These are phyloP conservation scores for Citrus glauca DNA, from an alignment of 345 rosid species.

Conservation along the genomic window DNA sequence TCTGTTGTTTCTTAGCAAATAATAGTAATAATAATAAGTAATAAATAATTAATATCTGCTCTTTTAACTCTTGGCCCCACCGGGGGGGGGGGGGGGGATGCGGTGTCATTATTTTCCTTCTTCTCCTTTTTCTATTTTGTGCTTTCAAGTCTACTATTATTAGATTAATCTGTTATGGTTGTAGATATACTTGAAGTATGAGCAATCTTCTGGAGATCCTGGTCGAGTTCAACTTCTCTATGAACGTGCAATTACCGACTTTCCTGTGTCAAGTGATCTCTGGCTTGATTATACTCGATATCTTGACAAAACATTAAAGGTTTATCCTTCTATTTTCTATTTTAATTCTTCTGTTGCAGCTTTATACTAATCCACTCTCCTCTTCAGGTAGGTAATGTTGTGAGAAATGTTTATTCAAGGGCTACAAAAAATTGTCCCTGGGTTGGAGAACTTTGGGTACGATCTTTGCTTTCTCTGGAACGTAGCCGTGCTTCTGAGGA, in stretches of 20 bases:
- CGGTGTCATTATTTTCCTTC: too few species aligned
- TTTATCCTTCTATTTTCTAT: slow-evolving; percentile 18
- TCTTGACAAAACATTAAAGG: slow-evolving; percentile 90
- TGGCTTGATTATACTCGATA: slow-evolving; percentile 81
- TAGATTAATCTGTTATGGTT: slow-evolving; percentile 15
- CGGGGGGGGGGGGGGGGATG: too few species aligned
- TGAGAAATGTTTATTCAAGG: slow-evolving; percentile 67
- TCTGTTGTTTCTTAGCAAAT: too few species aligned
- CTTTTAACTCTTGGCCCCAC: too few species aligned
- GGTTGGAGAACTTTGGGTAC: slow-evolving; percentile 86
- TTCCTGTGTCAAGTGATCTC: slow-evolving; percentile 76
- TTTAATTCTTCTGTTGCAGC: background rate
- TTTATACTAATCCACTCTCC: slow-evolving; percentile 23
- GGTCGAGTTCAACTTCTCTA: slow-evolving; percentile 77
- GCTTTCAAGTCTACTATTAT: background rate
- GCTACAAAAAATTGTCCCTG: slow-evolving; percentile 86
- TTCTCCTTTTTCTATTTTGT: too few species aligned
- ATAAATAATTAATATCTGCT: background rate
- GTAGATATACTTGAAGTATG: slow-evolving; percentile 82
- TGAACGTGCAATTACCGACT: slow-evolving; percentile 83
- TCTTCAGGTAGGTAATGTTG: slow-evolving; percentile 65
- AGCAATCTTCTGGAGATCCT: slow-evolving; percentile 78
- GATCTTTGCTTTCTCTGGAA: slow-evolving; percentile 67
- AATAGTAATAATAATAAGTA: too few species aligned
- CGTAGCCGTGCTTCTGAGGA: slow-evolving; percentile 49